Evolutionary conservation across 805 yeast species (phyloP).

Genomic region (fission yeast (Schizosaccharomyces pombe)): DNA sequence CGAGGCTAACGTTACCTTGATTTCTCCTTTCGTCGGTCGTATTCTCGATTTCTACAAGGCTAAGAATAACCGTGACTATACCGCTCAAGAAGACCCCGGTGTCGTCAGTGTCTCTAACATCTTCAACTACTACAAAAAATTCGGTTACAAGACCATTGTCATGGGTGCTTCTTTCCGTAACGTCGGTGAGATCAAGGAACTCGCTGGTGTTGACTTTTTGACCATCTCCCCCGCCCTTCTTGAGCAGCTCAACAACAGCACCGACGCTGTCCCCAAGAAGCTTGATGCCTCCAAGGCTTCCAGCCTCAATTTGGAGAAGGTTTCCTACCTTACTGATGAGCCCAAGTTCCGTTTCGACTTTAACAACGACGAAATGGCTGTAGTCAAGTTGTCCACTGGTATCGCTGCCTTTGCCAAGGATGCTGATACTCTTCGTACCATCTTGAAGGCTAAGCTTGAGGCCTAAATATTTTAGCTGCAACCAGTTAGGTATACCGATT

Average conservation of each 20-base stretch:
- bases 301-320: slow-evolving; percentile 37
- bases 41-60: slow-evolving; percentile 97
- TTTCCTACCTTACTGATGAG: slow-evolving; percentile 64
- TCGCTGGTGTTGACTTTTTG: slow-evolving; percentile 91
- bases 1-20: slow-evolving; percentile 85
- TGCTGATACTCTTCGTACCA: slow-evolving; percentile 37
- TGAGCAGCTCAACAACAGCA: slow-evolving; percentile 64
- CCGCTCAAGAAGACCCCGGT: slow-evolving; percentile 80
- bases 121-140: slow-evolving; percentile 95
- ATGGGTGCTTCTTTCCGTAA: slow-evolving; percentile 99
- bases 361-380: slow-evolving; percentile 95
- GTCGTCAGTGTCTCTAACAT: slow-evolving; percentile 68
- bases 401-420: slow-evolving; percentile 92
- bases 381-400: slow-evolving; percentile 93
- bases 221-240: slow-evolving; percentile 84
- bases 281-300: slow-evolving; percentile 48
- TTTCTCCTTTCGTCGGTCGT: slow-evolving; percentile 98
- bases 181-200: slow-evolving; percentile 77
- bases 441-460: slow-evolving; percentile 10
- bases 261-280: slow-evolving; percentile 55
- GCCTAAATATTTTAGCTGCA: neutral
- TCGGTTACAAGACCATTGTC: slow-evolving; percentile 85
- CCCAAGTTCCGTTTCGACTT: slow-evolving; percentile 68
- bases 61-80: slow-evolving; percentile 49
- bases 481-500: neutral